Evolutionary conservation across 495 filamentous ascomycete species (phyloP), one percentile per base, ranked within the genome.

Genomic region (Xylaria curta): DNA sequence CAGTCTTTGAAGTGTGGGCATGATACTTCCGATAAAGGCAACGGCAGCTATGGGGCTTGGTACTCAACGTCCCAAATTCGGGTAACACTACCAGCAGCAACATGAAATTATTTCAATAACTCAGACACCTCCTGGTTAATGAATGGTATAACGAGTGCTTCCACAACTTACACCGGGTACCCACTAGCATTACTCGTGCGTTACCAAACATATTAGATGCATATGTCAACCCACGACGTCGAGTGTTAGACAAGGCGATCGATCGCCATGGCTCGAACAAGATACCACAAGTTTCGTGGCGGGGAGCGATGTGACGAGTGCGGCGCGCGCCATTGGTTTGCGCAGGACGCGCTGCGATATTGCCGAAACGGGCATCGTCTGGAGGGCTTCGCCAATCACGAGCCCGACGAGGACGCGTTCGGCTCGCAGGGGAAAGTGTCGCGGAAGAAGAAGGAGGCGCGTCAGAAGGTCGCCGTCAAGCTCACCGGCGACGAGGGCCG

Each of bases 401-500:
- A 82, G 40, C 89, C 89, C 72, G 93, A 95, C 75, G 89, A 91
- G 65, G 94, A 95, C 72, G 89, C 90, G 74, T 94, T 91, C 73
- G 90, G 89, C 58, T 87, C 84, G 17, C 83, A 86, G 64, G 93
- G 93, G 62, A 87, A 75, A 13, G 80, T 82, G 54, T 68, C 78
- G n/a, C 76, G 79, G 38, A 76, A 73, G 54, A 75, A 83, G 67
- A 79, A 86, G 71, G 89, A 85, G 69, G 81, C 83, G 62, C 83
- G 88, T 44, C 80, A 85, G 75, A 89, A 86, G 70, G 85, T 86
- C 66, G 85, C 84, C 54, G 88, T 88, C 88, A 81, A 89, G 81
- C 75, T 90, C 64, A 78, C 81, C 10, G 94, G 93, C 64, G 83
- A 84, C 60, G 82, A 88, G 53, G 95, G 91, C 33, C 86, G 87